Conservation (phyloP, 2,329 filamentous ascomycete genomes). For the Shiraia bambusicola region DNA sequence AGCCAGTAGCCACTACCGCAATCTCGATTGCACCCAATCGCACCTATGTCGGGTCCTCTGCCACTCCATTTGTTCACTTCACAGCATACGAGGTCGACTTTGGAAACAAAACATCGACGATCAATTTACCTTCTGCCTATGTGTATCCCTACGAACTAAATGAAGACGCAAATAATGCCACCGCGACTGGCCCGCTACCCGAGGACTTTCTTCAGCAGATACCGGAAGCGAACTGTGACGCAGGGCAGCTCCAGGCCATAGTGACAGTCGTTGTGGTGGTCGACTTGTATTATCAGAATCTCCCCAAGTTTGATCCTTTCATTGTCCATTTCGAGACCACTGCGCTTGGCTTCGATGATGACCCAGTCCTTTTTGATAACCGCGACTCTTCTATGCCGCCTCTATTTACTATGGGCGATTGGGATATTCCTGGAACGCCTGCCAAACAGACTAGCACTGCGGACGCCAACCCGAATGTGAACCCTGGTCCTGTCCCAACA, state of each 20-base stretch:
- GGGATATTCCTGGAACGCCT: conserved; percentile 8
- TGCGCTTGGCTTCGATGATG: conserved; percentile 29
- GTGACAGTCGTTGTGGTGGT: conserved; percentile 49
- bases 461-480: conserved; percentile 3
- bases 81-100: conserved; percentile 47
- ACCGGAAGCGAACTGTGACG: conserved; percentile 32
- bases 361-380: conserved; percentile 11
- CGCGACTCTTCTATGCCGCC: conserved; percentile 5
- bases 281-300: conserved; percentile 39
- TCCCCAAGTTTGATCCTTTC: conserved; percentile 18
- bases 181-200: conserved; percentile 37
- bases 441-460: conserved; percentile 7
- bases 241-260: conserved; percentile 43
- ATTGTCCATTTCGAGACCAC: conserved; percentile 34
- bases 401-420: conserved; percentile 18
- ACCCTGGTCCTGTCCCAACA: conserved; percentile 5
- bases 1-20: conserved; percentile 23
- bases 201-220: conserved; percentile 41
- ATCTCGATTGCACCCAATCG: conserved; percentile 26
- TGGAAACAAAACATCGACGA: conserved; percentile 34
- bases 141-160: conserved; percentile 43
- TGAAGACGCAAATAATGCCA: conserved; percentile 25
- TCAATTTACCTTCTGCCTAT: conserved; percentile 39
- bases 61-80: conserved; percentile 48
- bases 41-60: conserved; percentile 30